Conservation (phyloP, 768 basidiomycete genomes). For the Boletus speciosus region DNA sequence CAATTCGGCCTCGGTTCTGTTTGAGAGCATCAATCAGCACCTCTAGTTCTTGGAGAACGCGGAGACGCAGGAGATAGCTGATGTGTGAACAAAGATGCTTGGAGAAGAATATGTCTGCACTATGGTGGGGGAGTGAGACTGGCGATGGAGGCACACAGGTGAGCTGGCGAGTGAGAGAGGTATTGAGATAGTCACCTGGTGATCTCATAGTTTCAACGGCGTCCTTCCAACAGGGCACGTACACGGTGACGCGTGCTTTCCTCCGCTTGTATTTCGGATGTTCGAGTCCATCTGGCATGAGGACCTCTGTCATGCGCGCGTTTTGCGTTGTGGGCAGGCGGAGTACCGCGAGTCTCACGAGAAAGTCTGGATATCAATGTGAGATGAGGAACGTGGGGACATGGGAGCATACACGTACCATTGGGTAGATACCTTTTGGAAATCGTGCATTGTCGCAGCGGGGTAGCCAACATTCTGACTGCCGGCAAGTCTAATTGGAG, state of each 20-base stretch:
- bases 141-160: not conserved
- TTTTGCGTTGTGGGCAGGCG: slow-evolving; percentile 36
- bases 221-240: slow-evolving; percentile 60
- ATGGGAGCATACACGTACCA: slow-evolving; percentile 37
- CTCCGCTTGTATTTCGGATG: slow-evolving; percentile 57
- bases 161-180: slow-evolving; percentile 1
- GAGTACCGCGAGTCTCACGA: slow-evolving; percentile 56
- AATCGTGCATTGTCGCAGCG: slow-evolving; percentile 53
- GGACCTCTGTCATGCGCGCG: slow-evolving; percentile 25
- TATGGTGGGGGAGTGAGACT: slow-evolving; percentile 26
- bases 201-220: slow-evolving; percentile 38
- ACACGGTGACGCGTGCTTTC: slow-evolving; percentile 43
- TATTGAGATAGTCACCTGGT: slow-evolving; percentile 32
- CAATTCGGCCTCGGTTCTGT: not conserved
- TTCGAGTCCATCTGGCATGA: slow-evolving; percentile 61
- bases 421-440: slow-evolving; percentile 52
- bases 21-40: slow-evolving; percentile 41
- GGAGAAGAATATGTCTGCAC: slow-evolving; percentile 34
- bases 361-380: slow-evolving; percentile 47
- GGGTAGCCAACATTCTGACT: slow-evolving; percentile 74
- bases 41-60: slow-evolving; percentile 73
- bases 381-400: slow-evolving; percentile 1
- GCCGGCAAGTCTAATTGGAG: not conserved
- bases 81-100: slow-evolving; percentile 53
- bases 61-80: slow-evolving; percentile 62